Base-by-base conservation (phyloP, 2,329 filamentous ascomycete species). In the Cercospora zeina region DNA sequence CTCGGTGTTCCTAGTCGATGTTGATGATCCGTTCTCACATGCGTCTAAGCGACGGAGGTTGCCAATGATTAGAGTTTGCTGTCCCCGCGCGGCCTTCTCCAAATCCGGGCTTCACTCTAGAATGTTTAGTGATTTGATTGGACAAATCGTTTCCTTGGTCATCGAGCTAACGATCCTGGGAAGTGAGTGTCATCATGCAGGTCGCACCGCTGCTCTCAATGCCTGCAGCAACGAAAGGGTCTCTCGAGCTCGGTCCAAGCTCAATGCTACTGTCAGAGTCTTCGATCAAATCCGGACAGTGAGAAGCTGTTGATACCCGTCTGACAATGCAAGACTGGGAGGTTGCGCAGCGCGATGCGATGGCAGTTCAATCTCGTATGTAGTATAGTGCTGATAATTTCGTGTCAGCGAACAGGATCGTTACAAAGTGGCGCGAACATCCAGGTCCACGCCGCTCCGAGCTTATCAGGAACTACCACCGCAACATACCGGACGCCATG, bases 1-100 rank as follows among this genome's bases (percentile, higher is more conserved):
- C 54, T 57, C 54, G 54, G 54, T 47, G 36, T 31, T 57, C 37
- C 54, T 57, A 6, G 54, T 31, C 37, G 47, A 13, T 16, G 30
- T 33, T 57, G 36, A 34, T 14, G 36, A 57, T 30, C 16, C 36
- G 33, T 37, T 57, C 54, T 49, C 55, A 33, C 55, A 58, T 58
- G 39, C 24, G 16, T 27, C 55, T 10, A 50, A 36, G 30, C 42
- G 42, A 36, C 24, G 21, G 30, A 33, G 6, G 11, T 50, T 27
- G 24, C 37, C 50, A n/a, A 14, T 49, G 37, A 58, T 58, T 55
- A 55, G 16, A 34, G 37, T 49, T 47, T 33, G 21, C 6, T 50
- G 9, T 49, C 55, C 55, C 55, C 55, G 55, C 55, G 33, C 55
- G 42, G 14, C 24, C 30, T 49, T 49, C 55, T 58, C 55, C 42